A percentile compares a stretch with the other conserved stretches of the same genome.
Conservation (phyloP, 2,329 filamentous ascomycete genomes). For the Thermomyces lanuginosus region DNA sequence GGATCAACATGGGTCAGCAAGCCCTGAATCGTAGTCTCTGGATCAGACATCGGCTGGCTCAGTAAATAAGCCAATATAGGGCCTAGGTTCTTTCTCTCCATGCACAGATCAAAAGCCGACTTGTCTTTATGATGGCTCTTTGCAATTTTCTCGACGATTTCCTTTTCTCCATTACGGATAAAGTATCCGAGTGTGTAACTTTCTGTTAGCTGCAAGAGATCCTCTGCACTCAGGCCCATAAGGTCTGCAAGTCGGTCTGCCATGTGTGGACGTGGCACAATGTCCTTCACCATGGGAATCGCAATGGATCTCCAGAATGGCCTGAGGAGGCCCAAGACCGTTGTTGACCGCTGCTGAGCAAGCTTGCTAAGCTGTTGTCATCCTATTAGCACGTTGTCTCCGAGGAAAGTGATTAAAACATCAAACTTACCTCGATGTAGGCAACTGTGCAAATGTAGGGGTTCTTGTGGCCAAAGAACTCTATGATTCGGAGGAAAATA, state of each 20-base stretch:
- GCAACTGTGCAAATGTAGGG: slow-evolving; percentile 63
- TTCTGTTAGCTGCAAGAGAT: slow-evolving; percentile 62
- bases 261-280: slow-evolving; percentile 65
- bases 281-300: slow-evolving; percentile 65
- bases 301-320: slow-evolving; percentile 83
- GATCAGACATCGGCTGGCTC: slow-evolving; percentile 45
- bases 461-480: slow-evolving; percentile 75
- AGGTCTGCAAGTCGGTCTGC: slow-evolving; percentile 66
- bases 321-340: slow-evolving; percentile 53
- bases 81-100: slow-evolving; percentile 42
- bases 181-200: slow-evolving; percentile 71
- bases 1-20: slow-evolving; percentile 52
- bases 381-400: slow-evolving; percentile 3
- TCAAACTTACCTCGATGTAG: slow-evolving; percentile 54
- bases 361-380: slow-evolving; percentile 47
- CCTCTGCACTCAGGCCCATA: slow-evolving; percentile 55
- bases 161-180: slow-evolving; percentile 58
- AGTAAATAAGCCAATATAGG: slow-evolving; percentile 43
- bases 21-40: slow-evolving; percentile 51
- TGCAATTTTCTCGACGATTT: slow-evolving; percentile 67
- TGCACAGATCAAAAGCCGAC: slow-evolving; percentile 44
- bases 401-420: background rate
- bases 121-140: slow-evolving; percentile 42
- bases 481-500: slow-evolving; percentile 64
- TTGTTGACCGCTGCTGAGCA: slow-evolving; percentile 46